phyloP scores from a whole-genome alignment of 2,329 filamentous ascomycete species.

The Pyrenophora teres region DNA sequence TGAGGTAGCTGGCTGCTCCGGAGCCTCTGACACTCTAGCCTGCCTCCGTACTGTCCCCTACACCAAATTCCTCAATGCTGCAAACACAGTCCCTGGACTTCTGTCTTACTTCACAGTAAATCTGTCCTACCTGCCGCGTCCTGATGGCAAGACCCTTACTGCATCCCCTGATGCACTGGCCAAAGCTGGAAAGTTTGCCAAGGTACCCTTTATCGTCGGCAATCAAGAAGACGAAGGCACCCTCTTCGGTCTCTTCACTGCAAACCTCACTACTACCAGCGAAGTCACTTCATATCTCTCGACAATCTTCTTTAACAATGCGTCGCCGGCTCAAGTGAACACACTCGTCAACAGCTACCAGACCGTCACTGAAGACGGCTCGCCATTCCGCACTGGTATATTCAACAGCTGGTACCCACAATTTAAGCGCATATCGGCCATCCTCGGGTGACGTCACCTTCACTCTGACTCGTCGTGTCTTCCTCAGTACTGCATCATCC shows the following conservation, averaged over 20 bases:
- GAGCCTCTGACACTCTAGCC: constrained; percentile 50
- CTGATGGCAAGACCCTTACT: constrained; percentile 67
- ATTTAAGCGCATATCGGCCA: constrained; percentile 76
- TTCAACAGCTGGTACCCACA: constrained; percentile 76
- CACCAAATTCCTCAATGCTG: constrained; percentile 61
- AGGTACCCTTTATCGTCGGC: constrained; percentile 69
- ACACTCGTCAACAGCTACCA: constrained; percentile 67
- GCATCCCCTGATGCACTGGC: constrained; percentile 66
- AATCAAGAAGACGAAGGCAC: constrained; percentile 83
- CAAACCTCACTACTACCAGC: constrained; percentile 66
- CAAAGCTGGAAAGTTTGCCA: constrained; percentile 58
- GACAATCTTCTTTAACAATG: constrained; percentile 64
- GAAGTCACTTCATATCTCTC: constrained; percentile 67
- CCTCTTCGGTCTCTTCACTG: constrained; percentile 71
- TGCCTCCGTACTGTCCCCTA: constrained; percentile 57
- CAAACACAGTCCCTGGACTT: constrained; percentile 71
- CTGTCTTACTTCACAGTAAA: constrained; percentile 70
- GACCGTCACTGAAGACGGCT: constrained; percentile 61
- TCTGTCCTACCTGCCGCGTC: constrained; percentile 74
- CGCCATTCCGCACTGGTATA: constrained; percentile 70
- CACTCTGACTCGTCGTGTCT: constrained; percentile 69
- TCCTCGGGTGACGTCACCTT: constrained; percentile 79
- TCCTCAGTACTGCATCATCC: constrained; percentile 58
- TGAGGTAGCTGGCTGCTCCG: constrained; percentile 52
- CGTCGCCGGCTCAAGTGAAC: constrained; percentile 57